A percentile compares a stretch with the other conserved stretches of the same genome.
Evolutionary conservation across 177 flowering plant genomes (phyloP).

Genomic region (Telopea speciosissima): DNA sequence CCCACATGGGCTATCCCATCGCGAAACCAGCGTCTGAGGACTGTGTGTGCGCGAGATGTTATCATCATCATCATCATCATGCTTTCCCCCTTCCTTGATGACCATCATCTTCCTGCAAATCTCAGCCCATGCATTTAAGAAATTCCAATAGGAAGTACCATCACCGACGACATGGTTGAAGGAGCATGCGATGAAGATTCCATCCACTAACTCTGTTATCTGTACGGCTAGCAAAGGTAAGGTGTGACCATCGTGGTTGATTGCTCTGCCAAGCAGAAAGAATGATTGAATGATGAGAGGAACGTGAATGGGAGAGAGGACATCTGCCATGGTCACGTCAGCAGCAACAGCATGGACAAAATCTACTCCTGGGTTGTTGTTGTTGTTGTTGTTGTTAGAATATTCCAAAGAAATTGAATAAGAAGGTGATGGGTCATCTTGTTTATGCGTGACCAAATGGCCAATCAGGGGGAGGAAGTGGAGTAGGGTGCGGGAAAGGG

Average conservation of each 20-base stretch:
- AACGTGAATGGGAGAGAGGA: conserved; percentile 29
- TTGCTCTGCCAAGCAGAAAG: conserved; percentile 30
- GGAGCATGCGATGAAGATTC: conserved; percentile 47
- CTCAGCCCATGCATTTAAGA: conserved; percentile 49
- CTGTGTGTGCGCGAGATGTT: conserved; percentile 27
- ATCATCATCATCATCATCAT: no score
- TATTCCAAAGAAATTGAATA: conserved; percentile 5
- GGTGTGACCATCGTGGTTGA: conserved; percentile 43
- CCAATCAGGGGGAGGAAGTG: conserved; percentile 50
- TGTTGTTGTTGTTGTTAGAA: conserved; percentile 31
- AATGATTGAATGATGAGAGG: conserved; percentile 33
- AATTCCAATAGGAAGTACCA: conserved; percentile 58
- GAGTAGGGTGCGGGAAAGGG: conserved; percentile 31
- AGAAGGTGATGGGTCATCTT: conserved; percentile 18
- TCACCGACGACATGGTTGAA: conserved; percentile 40
- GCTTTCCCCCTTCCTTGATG: neutral
- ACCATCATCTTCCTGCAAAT: conserved; percentile 21
- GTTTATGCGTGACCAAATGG: conserved; percentile 22
- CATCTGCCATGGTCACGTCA: conserved; percentile 22
- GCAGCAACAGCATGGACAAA: conserved; percentile 33
- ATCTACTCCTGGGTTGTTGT: conserved; percentile 34
- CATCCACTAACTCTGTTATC: conserved; percentile 49
- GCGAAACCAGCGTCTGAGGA: conserved; percentile 39
- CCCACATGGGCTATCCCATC: conserved; percentile 30
- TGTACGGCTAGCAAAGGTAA: conserved; percentile 38